Evolutionary conservation across 768 basidiomycete species (phyloP).

Genomic region (Dentipellis fragilis): DNA sequence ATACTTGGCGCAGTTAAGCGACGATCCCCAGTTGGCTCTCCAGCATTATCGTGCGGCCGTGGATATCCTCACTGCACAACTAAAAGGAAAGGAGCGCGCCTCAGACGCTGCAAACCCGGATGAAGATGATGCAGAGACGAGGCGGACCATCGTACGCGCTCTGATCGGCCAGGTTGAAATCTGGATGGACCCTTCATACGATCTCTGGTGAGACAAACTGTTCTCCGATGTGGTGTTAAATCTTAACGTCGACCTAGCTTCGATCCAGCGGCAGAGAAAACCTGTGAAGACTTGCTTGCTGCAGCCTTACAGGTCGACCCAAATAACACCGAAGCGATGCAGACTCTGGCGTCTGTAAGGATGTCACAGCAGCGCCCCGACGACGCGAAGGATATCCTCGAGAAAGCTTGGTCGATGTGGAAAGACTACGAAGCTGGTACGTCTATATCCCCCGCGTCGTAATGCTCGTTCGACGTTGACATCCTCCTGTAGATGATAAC

Average conservation of each 20-base stretch:
- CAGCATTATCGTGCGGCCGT: constrained; percentile 75
- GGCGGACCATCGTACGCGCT: constrained; percentile 63
- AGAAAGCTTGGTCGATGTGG: constrained; percentile 58
- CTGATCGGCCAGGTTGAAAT: constrained; percentile 87
- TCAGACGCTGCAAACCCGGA: constrained; percentile 24
- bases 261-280: constrained; percentile 72
- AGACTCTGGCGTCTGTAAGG: constrained; percentile 75
- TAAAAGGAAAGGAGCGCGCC: constrained; percentile 67
- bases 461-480: neutral
- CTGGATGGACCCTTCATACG: constrained; percentile 89
- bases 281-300: constrained; percentile 67
- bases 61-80: constrained; percentile 51
- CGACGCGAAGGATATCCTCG: constrained; percentile 64
- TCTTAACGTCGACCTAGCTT: constrained; percentile 37
- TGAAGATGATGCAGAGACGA: constrained; percentile 48
- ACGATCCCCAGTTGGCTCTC: constrained; percentile 66
- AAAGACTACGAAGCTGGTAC: constrained; percentile 56
- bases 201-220: constrained; percentile 60
- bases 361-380: constrained; percentile 81
- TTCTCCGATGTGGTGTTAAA: neutral
- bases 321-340: constrained; percentile 68
- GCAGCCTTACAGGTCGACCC: constrained; percentile 69
- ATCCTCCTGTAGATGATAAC: constrained; percentile 41
- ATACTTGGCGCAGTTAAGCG: constrained; percentile 80
- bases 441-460: constrained; percentile 11